A percentile compares a stretch with the other conserved stretches of the same genome.
phyloP scores from a whole-genome alignment of 345 rosid species.

The Heritiera fomes region DNA sequence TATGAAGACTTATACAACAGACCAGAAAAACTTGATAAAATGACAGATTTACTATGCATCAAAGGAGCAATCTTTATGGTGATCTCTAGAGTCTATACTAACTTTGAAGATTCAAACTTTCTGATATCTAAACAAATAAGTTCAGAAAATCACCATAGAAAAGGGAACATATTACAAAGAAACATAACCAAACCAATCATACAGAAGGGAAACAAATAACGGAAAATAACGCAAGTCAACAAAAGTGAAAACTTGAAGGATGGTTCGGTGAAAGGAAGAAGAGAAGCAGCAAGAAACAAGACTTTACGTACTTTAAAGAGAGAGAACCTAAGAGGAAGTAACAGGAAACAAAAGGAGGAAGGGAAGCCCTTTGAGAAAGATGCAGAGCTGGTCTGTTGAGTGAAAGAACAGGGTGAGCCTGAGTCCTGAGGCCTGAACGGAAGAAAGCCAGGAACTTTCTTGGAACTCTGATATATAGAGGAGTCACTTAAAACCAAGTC shows the following conservation, averaged over 20 bases:
- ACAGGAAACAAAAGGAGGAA: not conserved
- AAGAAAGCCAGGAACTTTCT: not conserved
- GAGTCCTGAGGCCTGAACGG: not conserved
- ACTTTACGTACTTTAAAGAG: not conserved
- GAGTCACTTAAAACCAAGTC: not conserved
- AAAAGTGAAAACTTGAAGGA: not conserved
- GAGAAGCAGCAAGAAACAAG: not conserved
- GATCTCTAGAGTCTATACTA: not conserved
- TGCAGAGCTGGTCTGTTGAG: not conserved
- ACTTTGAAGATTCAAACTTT: slow-evolving; percentile 15
- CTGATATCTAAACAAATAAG: not conserved
- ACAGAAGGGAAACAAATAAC: not conserved
- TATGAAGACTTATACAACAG: not conserved
- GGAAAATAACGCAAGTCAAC: not conserved
- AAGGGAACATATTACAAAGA: not conserved
- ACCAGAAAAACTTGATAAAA: not conserved
- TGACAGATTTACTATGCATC: not conserved
- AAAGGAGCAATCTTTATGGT: not conserved
- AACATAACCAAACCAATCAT: not conserved
- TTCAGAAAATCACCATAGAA: not conserved
- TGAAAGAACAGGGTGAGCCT: not conserved
- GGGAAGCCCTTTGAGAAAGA: not conserved
- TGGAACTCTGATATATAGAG: not conserved
- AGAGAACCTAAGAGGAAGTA: not conserved
- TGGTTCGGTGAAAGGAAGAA: not conserved